Evolutionary conservation across 2,329 filamentous ascomycete species (phyloP).

Genomic region (Myrmaecium sp.): DNA sequence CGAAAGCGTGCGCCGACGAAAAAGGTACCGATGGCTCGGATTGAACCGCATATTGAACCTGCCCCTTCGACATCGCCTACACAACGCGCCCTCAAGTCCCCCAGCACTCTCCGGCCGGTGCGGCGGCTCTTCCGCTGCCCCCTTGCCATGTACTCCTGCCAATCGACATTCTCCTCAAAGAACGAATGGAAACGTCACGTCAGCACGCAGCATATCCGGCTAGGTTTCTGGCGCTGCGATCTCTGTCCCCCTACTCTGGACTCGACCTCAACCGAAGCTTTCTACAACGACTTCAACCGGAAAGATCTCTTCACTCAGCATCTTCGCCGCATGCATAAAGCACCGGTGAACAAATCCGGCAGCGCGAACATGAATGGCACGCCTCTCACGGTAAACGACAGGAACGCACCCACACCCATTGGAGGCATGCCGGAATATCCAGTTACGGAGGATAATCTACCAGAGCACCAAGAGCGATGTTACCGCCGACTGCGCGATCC

Average conservation of each 20-base stretch:
- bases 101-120: too few species aligned
- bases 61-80: too few species aligned
- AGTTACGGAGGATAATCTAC: slow-evolving; percentile 35
- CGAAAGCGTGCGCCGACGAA: too few species aligned
- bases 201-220: slow-evolving; percentile 58
- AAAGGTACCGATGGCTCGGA: too few species aligned
- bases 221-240: slow-evolving; percentile 61
- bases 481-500: slow-evolving; percentile 41
- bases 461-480: slow-evolving; percentile 40
- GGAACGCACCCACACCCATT: too few species aligned
- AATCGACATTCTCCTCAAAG: slow-evolving; percentile 56
- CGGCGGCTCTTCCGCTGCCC: slow-evolving; percentile 60
- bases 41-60: too few species aligned
- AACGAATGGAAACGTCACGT: slow-evolving; percentile 96
- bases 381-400: too few species aligned
- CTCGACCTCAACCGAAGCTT: slow-evolving; percentile 11
- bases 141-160: slow-evolving; percentile 63
- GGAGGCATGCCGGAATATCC: too few species aligned
- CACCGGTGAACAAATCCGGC: slow-evolving; percentile 22
- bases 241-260: slow-evolving; percentile 31
- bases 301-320: slow-evolving; percentile 89
- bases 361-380: too few species aligned
- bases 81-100: too few species aligned
- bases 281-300: slow-evolving; percentile 65
- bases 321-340: slow-evolving; percentile 66